Percentiles rank a stretch among this genome's conserved stretches.
Evolutionary conservation across 306 rosid genomes (phyloP).

Genomic region (Aeschynomene evenia): DNA sequence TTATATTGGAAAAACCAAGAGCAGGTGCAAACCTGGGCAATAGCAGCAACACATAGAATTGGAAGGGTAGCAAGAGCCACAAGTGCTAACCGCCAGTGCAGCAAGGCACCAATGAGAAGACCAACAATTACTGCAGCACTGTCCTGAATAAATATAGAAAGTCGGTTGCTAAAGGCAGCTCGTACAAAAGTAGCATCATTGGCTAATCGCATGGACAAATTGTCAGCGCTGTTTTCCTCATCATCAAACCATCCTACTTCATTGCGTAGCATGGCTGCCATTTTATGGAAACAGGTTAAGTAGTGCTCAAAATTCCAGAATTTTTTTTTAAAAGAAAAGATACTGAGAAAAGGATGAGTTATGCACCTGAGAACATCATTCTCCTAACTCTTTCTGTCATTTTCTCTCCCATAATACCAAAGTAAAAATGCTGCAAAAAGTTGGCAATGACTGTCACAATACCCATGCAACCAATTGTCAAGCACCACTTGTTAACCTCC

Average conservation of each 20-base stretch:
- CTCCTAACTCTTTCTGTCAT: constrained; percentile 99
- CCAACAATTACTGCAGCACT: constrained; percentile 95
- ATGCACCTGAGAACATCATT: constrained; percentile 98
- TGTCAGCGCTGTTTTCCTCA: constrained; percentile 95
- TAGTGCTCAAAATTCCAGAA: constrained; percentile 12
- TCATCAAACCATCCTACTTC: constrained; percentile 98
- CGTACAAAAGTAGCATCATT: constrained; percentile 97
- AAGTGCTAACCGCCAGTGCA: constrained; percentile 93
- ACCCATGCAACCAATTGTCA: constrained; percentile 95
- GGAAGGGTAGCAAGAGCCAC: constrained; percentile 94
- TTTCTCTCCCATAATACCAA: constrained; percentile 99
- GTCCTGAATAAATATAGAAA: constrained; percentile 95
- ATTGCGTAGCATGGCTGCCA: constrained; percentile 95
- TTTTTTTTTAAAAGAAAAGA: constrained; percentile 20
- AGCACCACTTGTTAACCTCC: constrained; percentile 88
- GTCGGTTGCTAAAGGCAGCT: constrained; percentile 97
- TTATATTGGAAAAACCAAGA: constrained; percentile 21
- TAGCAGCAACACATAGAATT: constrained; percentile 78
- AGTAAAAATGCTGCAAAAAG: constrained; percentile 96
- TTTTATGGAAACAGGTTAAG: constrained; percentile 36
- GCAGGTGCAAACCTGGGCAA: constrained; percentile 77
- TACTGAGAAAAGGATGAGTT: constrained; percentile 21
- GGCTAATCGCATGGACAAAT: constrained; percentile 96
- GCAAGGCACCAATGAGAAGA: constrained; percentile 80
- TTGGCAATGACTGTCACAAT: constrained; percentile 94